Evolutionary conservation across 768 basidiomycete genomes (phyloP).

Genomic region (Termitomyces sp.): DNA sequence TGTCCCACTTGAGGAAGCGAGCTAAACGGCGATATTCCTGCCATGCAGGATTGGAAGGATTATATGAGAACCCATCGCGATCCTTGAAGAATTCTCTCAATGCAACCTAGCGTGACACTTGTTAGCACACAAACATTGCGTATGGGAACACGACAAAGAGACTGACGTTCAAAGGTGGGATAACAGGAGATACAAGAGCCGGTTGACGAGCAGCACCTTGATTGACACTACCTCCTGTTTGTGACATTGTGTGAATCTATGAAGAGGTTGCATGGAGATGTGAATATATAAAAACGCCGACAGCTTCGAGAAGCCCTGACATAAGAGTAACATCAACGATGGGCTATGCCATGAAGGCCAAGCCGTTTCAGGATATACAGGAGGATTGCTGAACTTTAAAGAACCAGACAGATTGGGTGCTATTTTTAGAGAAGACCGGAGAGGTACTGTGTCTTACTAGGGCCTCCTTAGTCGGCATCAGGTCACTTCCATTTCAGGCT

Average conservation of each 20-base stretch:
- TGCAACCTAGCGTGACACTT: neutral
- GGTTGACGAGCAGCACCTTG: neutral
- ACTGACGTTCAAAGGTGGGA: neutral
- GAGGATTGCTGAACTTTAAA: neutral
- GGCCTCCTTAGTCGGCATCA: too few relatives aligned
- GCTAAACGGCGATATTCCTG: constrained; percentile 22
- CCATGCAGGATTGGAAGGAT: constrained; percentile 13
- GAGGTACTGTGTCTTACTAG: too few relatives aligned
- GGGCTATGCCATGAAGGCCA: neutral
- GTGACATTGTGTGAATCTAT: neutral
- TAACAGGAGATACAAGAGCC: too few relatives aligned
- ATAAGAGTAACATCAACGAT: neutral
- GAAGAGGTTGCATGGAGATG: neutral
- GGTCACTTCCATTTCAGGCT: too few relatives aligned
- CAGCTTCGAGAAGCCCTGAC: neutral
- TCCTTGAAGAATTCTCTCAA: constrained; percentile 15
- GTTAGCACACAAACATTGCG: too few relatives aligned
- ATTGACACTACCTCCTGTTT: neutral
- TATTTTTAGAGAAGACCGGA: neutral
- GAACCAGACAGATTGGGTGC: neutral
- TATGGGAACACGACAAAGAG: too few relatives aligned
- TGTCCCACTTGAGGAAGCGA: constrained; percentile 11
- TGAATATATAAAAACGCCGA: neutral
- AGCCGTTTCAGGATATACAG: neutral
- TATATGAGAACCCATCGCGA: constrained; percentile 18